Conservation (phyloP, 257 asterid species). For the Leonotis leonurus region DNA sequence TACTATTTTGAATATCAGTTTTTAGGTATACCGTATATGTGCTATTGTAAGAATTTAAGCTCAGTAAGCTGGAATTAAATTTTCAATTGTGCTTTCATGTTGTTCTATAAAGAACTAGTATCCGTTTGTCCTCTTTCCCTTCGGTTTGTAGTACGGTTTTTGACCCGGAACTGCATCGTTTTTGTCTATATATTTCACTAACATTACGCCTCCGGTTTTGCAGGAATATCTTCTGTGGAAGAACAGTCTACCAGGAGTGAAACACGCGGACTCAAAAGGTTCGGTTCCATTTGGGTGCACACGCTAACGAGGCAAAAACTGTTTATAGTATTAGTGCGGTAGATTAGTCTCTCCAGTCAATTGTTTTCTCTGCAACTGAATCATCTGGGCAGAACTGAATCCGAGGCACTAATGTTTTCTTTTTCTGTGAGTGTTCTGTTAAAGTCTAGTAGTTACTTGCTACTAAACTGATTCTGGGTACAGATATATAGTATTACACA, state of each 20-base stretch:
- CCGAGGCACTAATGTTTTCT: background rate
- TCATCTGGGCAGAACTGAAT: conserved; percentile 3
- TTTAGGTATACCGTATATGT: no score
- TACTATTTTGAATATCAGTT: background rate
- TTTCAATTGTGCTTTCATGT: background rate
- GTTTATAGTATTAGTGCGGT: conserved; percentile 12
- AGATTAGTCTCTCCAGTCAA: conserved; percentile 23
- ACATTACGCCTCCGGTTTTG: conserved; percentile 11
- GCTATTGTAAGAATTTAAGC: background rate
- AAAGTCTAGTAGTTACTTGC: conserved; percentile 1
- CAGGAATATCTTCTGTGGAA: conserved; percentile 64
- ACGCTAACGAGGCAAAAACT: background rate
- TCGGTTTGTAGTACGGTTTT: background rate
- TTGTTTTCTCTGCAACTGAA: conserved; percentile 6
- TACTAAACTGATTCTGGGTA: background rate
- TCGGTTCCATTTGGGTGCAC: background rate
- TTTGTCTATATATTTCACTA: background rate
- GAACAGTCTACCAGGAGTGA: conserved; percentile 43
- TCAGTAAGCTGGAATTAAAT: background rate
- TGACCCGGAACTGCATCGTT: background rate
- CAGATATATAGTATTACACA: conserved; percentile 9
- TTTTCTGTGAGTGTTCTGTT: conserved; percentile 7
- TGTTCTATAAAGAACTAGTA: background rate
- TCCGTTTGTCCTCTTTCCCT: background rate
- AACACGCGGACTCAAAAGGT: background rate